phyloP scores from a whole-genome alignment of 441 rosid genomes.

The Populus hybrid region DNA sequence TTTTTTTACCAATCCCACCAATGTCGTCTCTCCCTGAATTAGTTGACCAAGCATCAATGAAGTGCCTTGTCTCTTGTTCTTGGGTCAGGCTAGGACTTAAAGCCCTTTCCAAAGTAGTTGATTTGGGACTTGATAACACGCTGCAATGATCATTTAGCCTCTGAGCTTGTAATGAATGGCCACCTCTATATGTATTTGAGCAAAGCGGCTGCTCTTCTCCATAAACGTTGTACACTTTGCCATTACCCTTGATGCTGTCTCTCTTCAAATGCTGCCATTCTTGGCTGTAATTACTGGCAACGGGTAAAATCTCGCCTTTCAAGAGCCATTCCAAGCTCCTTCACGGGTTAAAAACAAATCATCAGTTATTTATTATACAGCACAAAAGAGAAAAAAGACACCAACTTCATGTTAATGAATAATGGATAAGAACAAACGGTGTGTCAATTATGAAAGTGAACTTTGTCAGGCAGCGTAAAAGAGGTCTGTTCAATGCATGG shows the following conservation, averaged over 20 bases:
- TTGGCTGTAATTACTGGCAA: slow-evolving; percentile 31
- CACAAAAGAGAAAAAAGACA: slow-evolving; percentile 19
- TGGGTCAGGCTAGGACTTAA: slow-evolving; percentile 32
- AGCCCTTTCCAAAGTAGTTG: slow-evolving; percentile 36
- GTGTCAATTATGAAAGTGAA: neutral
- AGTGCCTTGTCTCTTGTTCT: slow-evolving; percentile 60
- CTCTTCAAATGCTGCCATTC: slow-evolving; percentile 38
- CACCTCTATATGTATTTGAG: slow-evolving; percentile 21
- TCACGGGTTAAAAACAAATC: slow-evolving; percentile 32
- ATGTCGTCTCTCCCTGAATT: slow-evolving; percentile 19
- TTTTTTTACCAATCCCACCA: neutral
- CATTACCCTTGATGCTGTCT: slow-evolving; percentile 20
- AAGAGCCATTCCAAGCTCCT: slow-evolving; percentile 75
- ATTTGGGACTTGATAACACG: slow-evolving; percentile 32
- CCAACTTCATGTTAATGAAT: slow-evolving; percentile 13
- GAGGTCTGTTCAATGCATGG: neutral
- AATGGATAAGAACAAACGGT: slow-evolving; percentile 1
- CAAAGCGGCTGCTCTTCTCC: slow-evolving; percentile 20
- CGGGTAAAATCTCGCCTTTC: slow-evolving; percentile 46
- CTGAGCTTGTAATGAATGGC: slow-evolving; percentile 27
- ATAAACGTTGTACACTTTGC: neutral
- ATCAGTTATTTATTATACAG: slow-evolving; percentile 6
- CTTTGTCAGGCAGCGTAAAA: neutral
- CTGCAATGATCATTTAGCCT: slow-evolving; percentile 31
- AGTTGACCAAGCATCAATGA: slow-evolving; percentile 56